phyloP scores from a whole-genome alignment of 2,329 filamentous ascomycete genomes.

The Seiridium cupressi region DNA sequence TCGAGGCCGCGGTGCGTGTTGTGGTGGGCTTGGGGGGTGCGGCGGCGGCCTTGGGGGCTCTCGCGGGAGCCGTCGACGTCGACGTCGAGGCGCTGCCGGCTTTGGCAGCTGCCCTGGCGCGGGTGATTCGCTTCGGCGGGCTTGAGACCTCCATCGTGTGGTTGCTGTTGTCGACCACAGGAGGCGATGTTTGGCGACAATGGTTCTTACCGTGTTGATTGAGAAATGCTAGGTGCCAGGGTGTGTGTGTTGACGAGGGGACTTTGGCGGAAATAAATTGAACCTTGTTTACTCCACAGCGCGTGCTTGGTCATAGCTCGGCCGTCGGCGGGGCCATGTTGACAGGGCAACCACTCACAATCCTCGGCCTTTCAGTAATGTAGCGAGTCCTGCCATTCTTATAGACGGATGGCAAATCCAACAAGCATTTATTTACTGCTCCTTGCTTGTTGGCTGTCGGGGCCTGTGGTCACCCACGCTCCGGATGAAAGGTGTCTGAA shows the following conservation, averaged over 20 bases:
- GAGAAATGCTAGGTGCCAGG: background rate
- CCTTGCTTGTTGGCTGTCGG: no score
- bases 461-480: no score
- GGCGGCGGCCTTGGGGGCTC: constrained; percentile 18
- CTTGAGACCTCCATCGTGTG: constrained; percentile 50
- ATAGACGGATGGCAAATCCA: no score
- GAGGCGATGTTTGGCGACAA: background rate
- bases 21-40: constrained; percentile 33
- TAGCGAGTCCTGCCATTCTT: no score
- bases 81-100: constrained; percentile 31
- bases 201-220: constrained; percentile 6
- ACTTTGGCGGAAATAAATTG: constrained; percentile 2
- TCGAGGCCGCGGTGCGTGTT: constrained; percentile 13
- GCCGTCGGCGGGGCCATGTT: background rate
- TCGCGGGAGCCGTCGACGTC: constrained; percentile 41
- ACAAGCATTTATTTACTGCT: no score
- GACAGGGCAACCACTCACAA: background rate
- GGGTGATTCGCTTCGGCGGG: constrained; percentile 59
- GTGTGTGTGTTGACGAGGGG: background rate
- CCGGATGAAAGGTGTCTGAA: no score
- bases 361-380: no score
- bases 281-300: constrained; percentile 5
- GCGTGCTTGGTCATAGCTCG: constrained; percentile 1
- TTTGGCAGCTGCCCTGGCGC: constrained; percentile 44
- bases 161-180: background rate